These are phyloP conservation scores for Gleditsia sinensis DNA, from an alignment of 306 rosid genomes.

Conservation along the genomic window DNA sequence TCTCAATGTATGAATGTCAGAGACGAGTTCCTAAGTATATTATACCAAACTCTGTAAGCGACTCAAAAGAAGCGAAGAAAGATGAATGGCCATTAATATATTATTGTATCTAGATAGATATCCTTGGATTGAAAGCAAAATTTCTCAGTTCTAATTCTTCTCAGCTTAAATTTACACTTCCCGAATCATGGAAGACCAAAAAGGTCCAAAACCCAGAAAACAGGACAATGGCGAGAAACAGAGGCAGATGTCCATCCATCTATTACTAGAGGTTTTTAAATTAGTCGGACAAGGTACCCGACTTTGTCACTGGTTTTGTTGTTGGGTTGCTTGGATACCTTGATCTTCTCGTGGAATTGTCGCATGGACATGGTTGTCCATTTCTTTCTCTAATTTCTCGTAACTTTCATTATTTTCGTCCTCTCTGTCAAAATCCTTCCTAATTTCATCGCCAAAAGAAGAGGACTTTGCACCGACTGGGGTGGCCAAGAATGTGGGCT, in stretches of 20 bases:
- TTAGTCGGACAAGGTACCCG: background rate
- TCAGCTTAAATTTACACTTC: background rate
- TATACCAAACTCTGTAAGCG: background rate
- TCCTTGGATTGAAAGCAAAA: constrained; percentile 1
- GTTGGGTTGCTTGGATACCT: constrained; percentile 14
- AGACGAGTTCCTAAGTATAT: background rate
- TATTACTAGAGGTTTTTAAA: too few species aligned
- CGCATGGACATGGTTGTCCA: background rate
- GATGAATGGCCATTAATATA: background rate
- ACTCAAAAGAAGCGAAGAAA: background rate
- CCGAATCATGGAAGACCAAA: background rate
- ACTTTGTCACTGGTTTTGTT: constrained; percentile 32
- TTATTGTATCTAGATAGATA: background rate
- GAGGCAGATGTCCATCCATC: background rate
- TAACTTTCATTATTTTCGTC: background rate
- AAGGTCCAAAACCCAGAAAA: background rate
- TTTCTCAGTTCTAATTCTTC: background rate
- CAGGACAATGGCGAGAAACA: background rate
- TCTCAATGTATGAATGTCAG: background rate
- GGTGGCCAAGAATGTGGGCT: constrained; percentile 77
- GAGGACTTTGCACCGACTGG: constrained; percentile 42
- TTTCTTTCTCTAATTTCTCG: constrained; percentile 26
- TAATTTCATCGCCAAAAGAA: constrained; percentile 1
- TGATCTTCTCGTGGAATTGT: constrained; percentile 18
- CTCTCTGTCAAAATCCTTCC: background rate